phyloP scores from a whole-genome alignment of 345 rosid genomes.

The Kandelia obovata region DNA sequence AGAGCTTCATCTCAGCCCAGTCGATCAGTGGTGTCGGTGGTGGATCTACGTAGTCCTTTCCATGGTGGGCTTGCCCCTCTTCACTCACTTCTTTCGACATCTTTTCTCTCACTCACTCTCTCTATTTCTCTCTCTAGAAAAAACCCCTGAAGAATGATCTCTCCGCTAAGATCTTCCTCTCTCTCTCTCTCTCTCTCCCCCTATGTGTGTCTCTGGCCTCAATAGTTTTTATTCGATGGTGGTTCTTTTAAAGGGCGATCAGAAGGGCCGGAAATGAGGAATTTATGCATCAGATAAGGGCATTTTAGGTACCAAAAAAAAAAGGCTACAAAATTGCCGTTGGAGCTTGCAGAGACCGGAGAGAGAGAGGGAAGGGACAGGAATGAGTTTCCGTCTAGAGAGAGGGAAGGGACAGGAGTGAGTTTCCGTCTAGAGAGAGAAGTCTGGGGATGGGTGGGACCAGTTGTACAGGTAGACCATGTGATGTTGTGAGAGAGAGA shows the following conservation, averaged over 20 bases:
- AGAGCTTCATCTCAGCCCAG: constrained; percentile 60
- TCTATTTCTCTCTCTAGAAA: neutral
- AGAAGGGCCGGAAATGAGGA: constrained; percentile 7
- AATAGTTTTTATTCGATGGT: neutral
- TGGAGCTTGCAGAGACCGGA: neutral
- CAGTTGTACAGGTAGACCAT: constrained; percentile 49
- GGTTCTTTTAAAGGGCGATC: constrained; percentile 17
- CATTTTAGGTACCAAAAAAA: constrained; percentile 31
- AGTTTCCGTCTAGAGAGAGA: no score
- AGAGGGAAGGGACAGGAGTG: neutral
- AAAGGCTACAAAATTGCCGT: neutral
- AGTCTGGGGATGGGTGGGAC: constrained; percentile 26
- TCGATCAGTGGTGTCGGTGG: constrained; percentile 85
- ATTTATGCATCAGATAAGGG: constrained; percentile 42
- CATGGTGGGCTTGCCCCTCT: constrained; percentile 54
- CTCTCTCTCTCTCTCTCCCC: fast-evolving
- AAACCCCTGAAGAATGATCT: neutral
- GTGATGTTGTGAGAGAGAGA: constrained; percentile 30
- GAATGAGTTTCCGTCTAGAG: no score
- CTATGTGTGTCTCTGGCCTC: neutral
- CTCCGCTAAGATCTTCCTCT: neutral
- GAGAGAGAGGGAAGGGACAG: neutral
- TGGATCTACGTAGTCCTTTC: constrained; percentile 88
- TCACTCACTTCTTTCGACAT: constrained; percentile 86
- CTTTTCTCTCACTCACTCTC: neutral